phyloP scores from a whole-genome alignment of 23 red algal genomes.

The Gracilariopsis chorda region DNA sequence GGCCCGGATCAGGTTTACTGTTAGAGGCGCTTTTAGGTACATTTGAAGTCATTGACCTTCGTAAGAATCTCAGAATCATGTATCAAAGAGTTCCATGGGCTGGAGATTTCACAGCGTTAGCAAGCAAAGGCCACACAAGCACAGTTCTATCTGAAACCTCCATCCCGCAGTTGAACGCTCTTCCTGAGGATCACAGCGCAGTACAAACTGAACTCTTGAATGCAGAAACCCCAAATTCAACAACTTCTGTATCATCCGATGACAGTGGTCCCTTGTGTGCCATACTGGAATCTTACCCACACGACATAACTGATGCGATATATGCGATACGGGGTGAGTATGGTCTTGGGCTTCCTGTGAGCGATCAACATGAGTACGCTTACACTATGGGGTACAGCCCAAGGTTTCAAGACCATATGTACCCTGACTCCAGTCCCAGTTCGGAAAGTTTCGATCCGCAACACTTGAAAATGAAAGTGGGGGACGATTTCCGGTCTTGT shows the following conservation, averaged over 20 bases:
- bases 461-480: background rate
- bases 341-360: background rate
- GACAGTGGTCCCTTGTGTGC: background rate
- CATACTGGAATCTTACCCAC: conserved; percentile 42
- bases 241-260: background rate
- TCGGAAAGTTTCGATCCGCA: background rate
- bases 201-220: background rate
- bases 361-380: background rate
- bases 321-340: conserved; percentile 60
- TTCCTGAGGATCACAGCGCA: background rate
- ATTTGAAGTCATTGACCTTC: conserved; percentile 61
- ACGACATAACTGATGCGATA: conserved; percentile 54
- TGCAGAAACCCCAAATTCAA: background rate
- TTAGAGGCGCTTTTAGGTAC: conserved; percentile 68
- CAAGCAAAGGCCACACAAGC: background rate
- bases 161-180: background rate
- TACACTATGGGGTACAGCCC: background rate
- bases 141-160: background rate
- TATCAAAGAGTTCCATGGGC: conserved; percentile 70
- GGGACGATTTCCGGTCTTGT: background rate
- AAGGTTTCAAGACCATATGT: background rate
- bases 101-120: background rate
- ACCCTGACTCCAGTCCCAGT: background rate
- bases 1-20: conserved; percentile 49
- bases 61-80: conserved; percentile 61